phyloP scores from a whole-genome alignment of 176 grass and related monocot species.

The Alloteropsis semialata region DNA sequence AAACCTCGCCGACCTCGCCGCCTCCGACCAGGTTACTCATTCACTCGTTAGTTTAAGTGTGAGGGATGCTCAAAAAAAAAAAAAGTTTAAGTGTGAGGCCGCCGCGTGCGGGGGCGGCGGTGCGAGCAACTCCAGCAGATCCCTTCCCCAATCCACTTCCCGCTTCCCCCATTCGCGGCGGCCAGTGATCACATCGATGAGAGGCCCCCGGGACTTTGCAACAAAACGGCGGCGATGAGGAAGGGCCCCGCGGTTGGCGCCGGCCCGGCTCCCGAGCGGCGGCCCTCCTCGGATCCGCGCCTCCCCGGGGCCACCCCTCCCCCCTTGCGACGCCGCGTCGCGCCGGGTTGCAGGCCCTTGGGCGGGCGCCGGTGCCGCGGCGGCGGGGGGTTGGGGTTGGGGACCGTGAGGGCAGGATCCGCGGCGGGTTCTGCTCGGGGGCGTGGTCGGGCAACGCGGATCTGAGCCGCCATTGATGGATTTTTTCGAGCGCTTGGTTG shows the following conservation, averaged over 20 bases:
- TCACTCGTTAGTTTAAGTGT: slow-evolving; percentile 24
- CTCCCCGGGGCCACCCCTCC: slow-evolving; percentile 1
- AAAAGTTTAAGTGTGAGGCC: slow-evolving; percentile 36
- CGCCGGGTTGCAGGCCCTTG: slow-evolving; percentile 1
- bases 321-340: neutral
- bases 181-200: neutral
- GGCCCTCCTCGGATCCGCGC: neutral
- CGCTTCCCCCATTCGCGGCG: neutral
- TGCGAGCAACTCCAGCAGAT: neutral
- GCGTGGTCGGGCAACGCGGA: neutral
- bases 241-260: neutral
- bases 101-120: neutral
- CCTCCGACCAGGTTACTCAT: neutral
- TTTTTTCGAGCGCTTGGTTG: neutral
- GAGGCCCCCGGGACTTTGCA: neutral
- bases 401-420: neutral
- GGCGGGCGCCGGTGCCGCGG: neutral
- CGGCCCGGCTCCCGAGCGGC: neutral
- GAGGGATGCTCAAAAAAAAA: no score
- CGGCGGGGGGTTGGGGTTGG: neutral
- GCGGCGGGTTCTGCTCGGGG: neutral
- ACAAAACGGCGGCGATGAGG: slow-evolving; percentile 21
- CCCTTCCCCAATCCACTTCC: neutral
- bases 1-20: neutral
- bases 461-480: slow-evolving; percentile 28